Percentiles rank a stretch among this genome's conserved stretches.
phyloP scores from a whole-genome alignment of 805 yeast genomes.

The Ogataea paradorogensis region DNA sequence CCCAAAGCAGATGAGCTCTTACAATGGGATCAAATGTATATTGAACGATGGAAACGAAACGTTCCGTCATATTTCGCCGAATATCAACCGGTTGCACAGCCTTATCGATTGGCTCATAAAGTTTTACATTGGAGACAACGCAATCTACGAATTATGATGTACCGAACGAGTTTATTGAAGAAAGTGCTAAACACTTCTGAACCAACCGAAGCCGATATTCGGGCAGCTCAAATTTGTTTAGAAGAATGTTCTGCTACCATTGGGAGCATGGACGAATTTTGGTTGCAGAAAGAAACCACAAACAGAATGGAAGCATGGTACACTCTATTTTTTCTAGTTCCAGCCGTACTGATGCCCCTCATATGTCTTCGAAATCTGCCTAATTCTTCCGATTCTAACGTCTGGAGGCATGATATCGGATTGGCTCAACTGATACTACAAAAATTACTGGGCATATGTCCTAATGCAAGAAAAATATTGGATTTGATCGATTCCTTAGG shows the following conservation, averaged over 20 bases:
- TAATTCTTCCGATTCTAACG: not conserved
- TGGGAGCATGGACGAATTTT: conserved; percentile 12
- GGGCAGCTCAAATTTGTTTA: conserved; percentile 14
- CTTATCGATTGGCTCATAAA: conserved; percentile 9
- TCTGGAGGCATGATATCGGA: conserved; percentile 12
- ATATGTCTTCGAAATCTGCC: conserved; percentile 15
- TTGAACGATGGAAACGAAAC: conserved; percentile 10
- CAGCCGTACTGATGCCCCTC: conserved; percentile 19
- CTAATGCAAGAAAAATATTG: conserved; percentile 11
- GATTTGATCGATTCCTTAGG: conserved; percentile 12
- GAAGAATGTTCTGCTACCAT: conserved; percentile 14
- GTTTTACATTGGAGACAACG: conserved; percentile 17
- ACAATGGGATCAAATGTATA: conserved; percentile 14
- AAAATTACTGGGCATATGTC: conserved; percentile 10
- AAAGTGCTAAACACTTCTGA: not conserved
- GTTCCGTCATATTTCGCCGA: conserved; percentile 13
- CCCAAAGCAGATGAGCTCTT: conserved; percentile 16
- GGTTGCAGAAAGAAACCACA: conserved; percentile 8
- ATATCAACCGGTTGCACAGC: conserved; percentile 3
- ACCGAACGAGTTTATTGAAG: conserved; percentile 13
- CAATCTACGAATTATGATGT: conserved; percentile 18
- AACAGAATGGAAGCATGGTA: conserved; percentile 22
- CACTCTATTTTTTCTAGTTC: conserved; percentile 17
- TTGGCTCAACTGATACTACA: conserved; percentile 6
- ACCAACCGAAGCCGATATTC: not conserved